Base-by-base conservation (phyloP, 2,329 filamentous ascomycete genomes). In the Septoria linicola region DNA sequence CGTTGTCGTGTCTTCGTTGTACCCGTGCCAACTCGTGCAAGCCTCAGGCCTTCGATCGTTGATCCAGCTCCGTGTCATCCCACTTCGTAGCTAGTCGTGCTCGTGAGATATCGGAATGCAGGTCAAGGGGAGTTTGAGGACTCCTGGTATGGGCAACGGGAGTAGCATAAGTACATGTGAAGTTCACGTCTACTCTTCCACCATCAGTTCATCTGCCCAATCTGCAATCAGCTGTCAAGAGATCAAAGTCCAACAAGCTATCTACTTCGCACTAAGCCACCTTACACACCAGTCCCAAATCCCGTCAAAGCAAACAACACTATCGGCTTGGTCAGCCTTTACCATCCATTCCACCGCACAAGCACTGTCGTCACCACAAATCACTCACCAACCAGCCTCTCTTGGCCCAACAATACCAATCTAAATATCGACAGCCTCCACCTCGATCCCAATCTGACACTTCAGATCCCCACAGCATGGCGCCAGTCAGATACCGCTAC, bases 401-500 rank as follows among this genome's bases (percentile, higher is more conserved):
- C 42, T 45, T 13, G 42, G 14, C 19, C 20, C 32, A 8, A 6
- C 14, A n/a, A n/a, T n/a, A n/a, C 2, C 17, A 34, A 17, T 11
- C 14, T n/a, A 7, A 17, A 45, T 14, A 35, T 23, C 42, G 32
- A 36, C 42, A 45, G 31, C 17, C 11, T 4, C 10, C 19, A 4
- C 17, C 10, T 17, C 10, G 14, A 37, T 8, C 14, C 14, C n/a
- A 16, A 8, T 17, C 10, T 17, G 30, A 36, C 27, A 45, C 14
- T 19, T 3, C 34, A 19, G 13, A 19, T 5, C 1, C 21, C 11
- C 2, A 44, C 23, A 45, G n/a, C 16, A 51, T 41, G 41, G 41
- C 41, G n/a, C 41, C 49, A 46, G 35, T 46, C 49, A 37, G 49
- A 37, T 51, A 46, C 49, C 49, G 49, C 35, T 47, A 51, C 31